Evolutionary conservation across 352 stramenopile genomes (phyloP).

Genomic region (Globisporangium irregulare): DNA sequence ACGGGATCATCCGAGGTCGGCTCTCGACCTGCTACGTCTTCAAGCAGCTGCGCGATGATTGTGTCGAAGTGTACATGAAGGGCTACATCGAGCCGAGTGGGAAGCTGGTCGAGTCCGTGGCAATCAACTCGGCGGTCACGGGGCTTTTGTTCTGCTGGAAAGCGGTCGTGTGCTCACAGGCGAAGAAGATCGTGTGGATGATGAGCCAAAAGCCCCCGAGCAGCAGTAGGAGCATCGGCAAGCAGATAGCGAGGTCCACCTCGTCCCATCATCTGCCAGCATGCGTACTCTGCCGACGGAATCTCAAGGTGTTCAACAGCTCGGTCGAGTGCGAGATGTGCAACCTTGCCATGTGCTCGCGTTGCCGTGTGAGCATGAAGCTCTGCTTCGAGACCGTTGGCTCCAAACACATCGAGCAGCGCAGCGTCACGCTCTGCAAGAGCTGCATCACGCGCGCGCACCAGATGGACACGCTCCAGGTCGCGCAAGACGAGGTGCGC

Average conservation of each 20-base stretch:
- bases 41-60: constrained; percentile 41
- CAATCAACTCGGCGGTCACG: constrained; percentile 34
- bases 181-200: constrained; percentile 65
- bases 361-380: constrained; percentile 42
- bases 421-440: constrained; percentile 61
- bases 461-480: constrained; percentile 20
- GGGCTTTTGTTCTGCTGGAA: constrained; percentile 67
- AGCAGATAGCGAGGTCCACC: no score
- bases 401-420: constrained; percentile 36
- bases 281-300: constrained; percentile 34
- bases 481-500: constrained; percentile 32
- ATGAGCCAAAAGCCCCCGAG: constrained; percentile 23
- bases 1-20: constrained; percentile 5
- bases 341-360: constrained; percentile 37
- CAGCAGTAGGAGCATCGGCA: neutral
- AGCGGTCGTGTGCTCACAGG: constrained; percentile 55
- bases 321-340: constrained; percentile 40
- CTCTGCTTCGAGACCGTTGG: constrained; percentile 43
- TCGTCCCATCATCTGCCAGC: neutral
- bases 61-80: constrained; percentile 65
- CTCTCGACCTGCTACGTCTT: constrained; percentile 37
- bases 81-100: constrained; percentile 48
- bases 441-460: constrained; percentile 39
- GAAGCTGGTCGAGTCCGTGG: constrained; percentile 38
- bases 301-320: constrained; percentile 33